Percentiles rank a stretch among this genome's conserved stretches.
These are phyloP conservation scores for Dictyophora rubrovolvata DNA, from an alignment of 768 basidiomycete genomes.

Conservation along the genomic window DNA sequence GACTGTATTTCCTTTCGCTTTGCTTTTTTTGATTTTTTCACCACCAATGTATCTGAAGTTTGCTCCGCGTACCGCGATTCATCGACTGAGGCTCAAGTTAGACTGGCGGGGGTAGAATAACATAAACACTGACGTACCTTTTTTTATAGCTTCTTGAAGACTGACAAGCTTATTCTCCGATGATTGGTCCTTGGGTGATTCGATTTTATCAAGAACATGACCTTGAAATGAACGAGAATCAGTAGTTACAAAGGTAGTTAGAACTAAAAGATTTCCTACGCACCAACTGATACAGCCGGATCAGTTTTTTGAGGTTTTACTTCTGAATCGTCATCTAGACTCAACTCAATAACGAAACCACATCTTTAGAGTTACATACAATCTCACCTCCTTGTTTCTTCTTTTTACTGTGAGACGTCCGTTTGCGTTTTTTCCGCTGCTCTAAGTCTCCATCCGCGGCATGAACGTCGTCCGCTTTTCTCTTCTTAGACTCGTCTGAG, in stretches of 20 bases:
- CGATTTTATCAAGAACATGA: not conserved
- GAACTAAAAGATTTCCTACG: not conserved
- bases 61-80: not conserved
- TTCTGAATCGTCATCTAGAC: not conserved
- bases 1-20: not conserved
- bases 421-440: not conserved
- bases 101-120: not conserved
- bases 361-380: not conserved
- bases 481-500: not conserved
- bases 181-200: not conserved
- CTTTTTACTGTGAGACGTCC: not conserved
- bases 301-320: not conserved
- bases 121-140: not conserved
- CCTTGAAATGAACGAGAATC: not conserved
- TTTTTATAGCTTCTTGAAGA: not conserved
- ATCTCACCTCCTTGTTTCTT: not conserved
- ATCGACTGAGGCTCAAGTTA: not conserved
- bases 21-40: not conserved
- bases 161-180: not conserved
- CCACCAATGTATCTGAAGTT: not conserved
- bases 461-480: not conserved
- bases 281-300: not conserved
- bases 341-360: not conserved
- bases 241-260: not conserved
- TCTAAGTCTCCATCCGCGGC: not conserved